Conservation (phyloP, 2,329 filamentous ascomycete genomes). For the Apiospora pterosperma region DNA sequence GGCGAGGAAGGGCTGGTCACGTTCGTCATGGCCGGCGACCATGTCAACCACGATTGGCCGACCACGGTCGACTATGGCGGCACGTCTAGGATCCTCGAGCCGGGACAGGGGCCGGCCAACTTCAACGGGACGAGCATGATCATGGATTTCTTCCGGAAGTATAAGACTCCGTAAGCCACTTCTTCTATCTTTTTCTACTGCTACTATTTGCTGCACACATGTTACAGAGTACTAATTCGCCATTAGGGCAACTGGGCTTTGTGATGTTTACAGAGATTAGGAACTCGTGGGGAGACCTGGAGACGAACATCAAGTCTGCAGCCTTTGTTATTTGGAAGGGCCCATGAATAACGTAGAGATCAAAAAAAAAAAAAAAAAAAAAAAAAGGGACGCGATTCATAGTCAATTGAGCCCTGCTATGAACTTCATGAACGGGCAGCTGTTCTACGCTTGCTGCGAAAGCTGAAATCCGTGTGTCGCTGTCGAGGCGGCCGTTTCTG, state of each 20-base stretch:
- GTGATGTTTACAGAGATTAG: neutral
- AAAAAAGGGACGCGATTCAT: too few species aligned
- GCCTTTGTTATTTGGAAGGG: too few species aligned
- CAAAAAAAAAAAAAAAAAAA: too few species aligned
- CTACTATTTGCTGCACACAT: too few species aligned
- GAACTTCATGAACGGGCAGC: too few species aligned
- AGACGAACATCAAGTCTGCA: too few species aligned
- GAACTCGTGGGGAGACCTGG: neutral
- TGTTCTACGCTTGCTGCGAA: too few species aligned
- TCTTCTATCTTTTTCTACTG: neutral
- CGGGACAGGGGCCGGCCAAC: neutral
- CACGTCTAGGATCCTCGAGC: neutral
- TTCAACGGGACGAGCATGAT: constrained; percentile 10
- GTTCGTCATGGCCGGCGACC: neutral
- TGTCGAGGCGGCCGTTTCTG: neutral
- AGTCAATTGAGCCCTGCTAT: too few species aligned
- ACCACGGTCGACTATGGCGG: constrained; percentile 1
- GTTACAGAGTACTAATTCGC: neutral
- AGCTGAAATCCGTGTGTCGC: too few species aligned
- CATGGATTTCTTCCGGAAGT: constrained; percentile 8
- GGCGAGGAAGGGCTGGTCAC: neutral
- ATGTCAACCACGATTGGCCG: constrained; percentile 9
- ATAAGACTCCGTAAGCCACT: neutral
- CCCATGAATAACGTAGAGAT: too few species aligned
- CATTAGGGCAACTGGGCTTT: neutral